Base-by-base conservation (phyloP, 2,329 filamentous ascomycete genomes). In the Ophiosphaerella herpotricha region DNA sequence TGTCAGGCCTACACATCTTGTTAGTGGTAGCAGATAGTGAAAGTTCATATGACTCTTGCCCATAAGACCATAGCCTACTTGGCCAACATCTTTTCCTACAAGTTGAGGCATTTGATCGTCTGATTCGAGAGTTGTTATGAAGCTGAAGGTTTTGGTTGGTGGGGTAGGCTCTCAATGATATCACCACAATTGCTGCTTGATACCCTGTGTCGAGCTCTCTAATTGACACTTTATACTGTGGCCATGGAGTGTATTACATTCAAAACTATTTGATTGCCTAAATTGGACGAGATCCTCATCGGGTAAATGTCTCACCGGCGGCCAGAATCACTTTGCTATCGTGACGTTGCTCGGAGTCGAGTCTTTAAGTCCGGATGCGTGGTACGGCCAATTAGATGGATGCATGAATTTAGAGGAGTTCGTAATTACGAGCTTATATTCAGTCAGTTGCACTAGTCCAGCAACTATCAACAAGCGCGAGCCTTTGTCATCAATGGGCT, bases 61-160 rank as follows among this genome's bases (percentile, higher is more conserved):
- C 78, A 80, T 80, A 9, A 80, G 67, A 38, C 78, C 78, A 55
- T 73, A 80, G 61, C 78, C 78, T 14, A 74, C 72, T 14, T 65
- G 51, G 26, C 74, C 74, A 43, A 77, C 68, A 48, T 70, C 55
- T 54, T 74, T 75, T 47, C 66, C 68, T 18, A 61, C 48, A 41
- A 76, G 55, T 43, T 71, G 53, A 44, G 66, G 64, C 73, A 75
- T 73, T 32, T 32, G 54, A 52, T 21, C 35, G 39, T 21, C 12
- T 24, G 26, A 14, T 26, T 35, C 7, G 18, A 29, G 11, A 43
- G 42, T 48, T 33, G 39, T 37, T 18, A 9, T 35, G 21, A 21
- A 50, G 44, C 5, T 44, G 34, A 29, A 26, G 33, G 14, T 35
- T 21, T 21, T 14, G n/a, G 7, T 41, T 41, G 39, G 39, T 21